phyloP scores from a whole-genome alignment of 345 rosid species.

The Psidium guajava region DNA sequence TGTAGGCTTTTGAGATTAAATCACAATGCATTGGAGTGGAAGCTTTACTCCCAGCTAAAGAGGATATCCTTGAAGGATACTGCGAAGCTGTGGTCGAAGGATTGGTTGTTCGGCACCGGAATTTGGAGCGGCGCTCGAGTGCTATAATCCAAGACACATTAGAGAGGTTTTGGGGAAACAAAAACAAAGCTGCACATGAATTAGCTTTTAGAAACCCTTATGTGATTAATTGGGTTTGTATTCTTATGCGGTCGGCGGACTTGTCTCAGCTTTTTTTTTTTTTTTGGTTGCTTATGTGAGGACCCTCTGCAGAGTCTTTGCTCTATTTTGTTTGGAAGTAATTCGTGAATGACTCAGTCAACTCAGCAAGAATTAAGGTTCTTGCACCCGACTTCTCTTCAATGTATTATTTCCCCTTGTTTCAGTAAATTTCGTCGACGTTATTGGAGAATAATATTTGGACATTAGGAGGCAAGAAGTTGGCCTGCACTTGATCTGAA shows the following conservation, averaged over 20 bases:
- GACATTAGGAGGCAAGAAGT: no score
- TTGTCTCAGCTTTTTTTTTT: neutral
- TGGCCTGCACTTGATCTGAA: neutral
- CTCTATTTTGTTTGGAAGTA: neutral
- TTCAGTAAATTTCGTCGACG: neutral
- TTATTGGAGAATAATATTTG: no score
- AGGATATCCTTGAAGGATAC: neutral
- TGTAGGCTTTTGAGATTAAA: neutral
- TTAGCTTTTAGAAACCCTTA: neutral
- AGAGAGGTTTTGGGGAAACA: neutral
- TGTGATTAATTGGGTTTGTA: neutral
- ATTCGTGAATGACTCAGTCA: neutral
- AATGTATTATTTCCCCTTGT: neutral
- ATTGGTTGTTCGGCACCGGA: neutral
- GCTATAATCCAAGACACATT: neutral
- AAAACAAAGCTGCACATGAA: neutral
- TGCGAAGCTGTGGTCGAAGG: neutral
- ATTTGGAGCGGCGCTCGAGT: neutral
- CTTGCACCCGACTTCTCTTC: neutral
- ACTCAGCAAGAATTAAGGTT: neutral
- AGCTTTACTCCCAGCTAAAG: neutral
- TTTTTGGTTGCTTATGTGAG: neutral
- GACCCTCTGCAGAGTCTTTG: neutral
- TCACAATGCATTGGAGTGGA: neutral
- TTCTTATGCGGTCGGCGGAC: neutral